These are phyloP conservation scores for Phalaenopsis hybrid DNA, from an alignment of 116 monocot species.

Conservation along the genomic window DNA sequence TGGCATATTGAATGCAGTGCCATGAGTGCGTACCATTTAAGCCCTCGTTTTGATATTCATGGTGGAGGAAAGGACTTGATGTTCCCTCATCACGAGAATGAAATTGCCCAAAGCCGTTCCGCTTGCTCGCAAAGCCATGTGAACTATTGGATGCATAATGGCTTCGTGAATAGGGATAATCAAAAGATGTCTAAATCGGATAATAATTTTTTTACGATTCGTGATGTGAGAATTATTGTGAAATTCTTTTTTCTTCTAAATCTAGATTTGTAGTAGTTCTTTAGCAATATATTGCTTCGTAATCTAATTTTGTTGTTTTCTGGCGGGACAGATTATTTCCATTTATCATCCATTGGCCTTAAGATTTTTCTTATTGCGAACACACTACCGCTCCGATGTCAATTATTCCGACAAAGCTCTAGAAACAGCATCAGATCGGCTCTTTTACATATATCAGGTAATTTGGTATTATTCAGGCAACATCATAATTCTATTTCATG, in stretches of 20 bases:
- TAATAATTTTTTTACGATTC: slow-evolving; percentile 89
- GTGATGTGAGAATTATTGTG: slow-evolving; percentile 55
- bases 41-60: slow-evolving; percentile 76
- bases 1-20: slow-evolving; percentile 99
- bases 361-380: slow-evolving; percentile 83
- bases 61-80: slow-evolving; percentile 93
- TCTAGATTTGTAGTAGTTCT: background rate
- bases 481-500: background rate
- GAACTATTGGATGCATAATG: slow-evolving; percentile 97
- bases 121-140: slow-evolving; percentile 59
- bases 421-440: slow-evolving; percentile 70
- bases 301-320: slow-evolving; percentile 5
- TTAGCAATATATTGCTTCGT: background rate
- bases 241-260: background rate
- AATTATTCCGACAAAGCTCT: slow-evolving; percentile 77
- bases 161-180: slow-evolving; percentile 87
- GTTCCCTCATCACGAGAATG: slow-evolving; percentile 97
- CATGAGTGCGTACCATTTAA: slow-evolving; percentile 81
- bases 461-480: background rate
- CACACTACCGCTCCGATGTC: slow-evolving; percentile 84
- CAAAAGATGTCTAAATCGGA: slow-evolving; percentile 96
- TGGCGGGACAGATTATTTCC: slow-evolving; percentile 42
- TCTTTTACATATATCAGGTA: slow-evolving; percentile 97
- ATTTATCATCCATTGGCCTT: slow-evolving; percentile 84
- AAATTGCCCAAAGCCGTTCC: slow-evolving; percentile 87